Evolutionary conservation across 148 eudicot genomes (phyloP), one percentile per base, ranked within the genome.

Genomic region (Vaccinium vitisidaea): DNA sequence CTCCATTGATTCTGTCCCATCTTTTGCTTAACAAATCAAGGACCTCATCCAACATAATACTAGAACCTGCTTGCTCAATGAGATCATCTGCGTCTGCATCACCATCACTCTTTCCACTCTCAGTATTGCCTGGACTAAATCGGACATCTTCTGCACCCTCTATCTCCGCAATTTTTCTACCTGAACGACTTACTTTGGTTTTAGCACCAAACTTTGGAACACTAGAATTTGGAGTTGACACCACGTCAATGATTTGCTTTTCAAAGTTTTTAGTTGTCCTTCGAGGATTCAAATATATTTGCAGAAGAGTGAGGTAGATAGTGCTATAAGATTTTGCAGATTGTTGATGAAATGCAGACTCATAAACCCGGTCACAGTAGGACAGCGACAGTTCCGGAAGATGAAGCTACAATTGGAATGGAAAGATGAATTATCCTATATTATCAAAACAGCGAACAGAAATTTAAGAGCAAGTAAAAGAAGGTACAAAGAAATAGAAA

Each of bases 1-100:
- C 98, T 80, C 99, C 99, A 87, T 97, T 90, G 84, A 97, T 92
- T 82, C 98, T 92, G 85, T 95, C 98, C 98, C 98, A 97, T 89
- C 98, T 92, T 87, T 83, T 89, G 90, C 95, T 88, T 90, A 97
- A 90, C 86, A 97, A 86, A 90, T 95, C 89, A 90, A 95, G 97
- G 71, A 97, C 99, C 91, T 92, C 98, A 83, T 97, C 99, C 84
- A 94, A 92, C 99, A 95, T 97, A 84, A 94, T 97, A 77, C 84
- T 85, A 75, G 96, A 89, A 84, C 88, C 89, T 84, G 86, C 97
- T 90, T 93, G 98, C 58, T 88, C 91, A 74, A 54, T 88, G 74
- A 63, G 86, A 82, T 94, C 99, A 77, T 93, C 99, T 71, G 88
- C 98, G 69, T 93, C 99, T 58, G 88, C 92, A 88, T 97, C 99